Evolutionary conservation across 2,329 filamentous ascomycete species (phyloP), one percentile per base, ranked within the genome.

Genomic region (Fusarium robinianum): DNA sequence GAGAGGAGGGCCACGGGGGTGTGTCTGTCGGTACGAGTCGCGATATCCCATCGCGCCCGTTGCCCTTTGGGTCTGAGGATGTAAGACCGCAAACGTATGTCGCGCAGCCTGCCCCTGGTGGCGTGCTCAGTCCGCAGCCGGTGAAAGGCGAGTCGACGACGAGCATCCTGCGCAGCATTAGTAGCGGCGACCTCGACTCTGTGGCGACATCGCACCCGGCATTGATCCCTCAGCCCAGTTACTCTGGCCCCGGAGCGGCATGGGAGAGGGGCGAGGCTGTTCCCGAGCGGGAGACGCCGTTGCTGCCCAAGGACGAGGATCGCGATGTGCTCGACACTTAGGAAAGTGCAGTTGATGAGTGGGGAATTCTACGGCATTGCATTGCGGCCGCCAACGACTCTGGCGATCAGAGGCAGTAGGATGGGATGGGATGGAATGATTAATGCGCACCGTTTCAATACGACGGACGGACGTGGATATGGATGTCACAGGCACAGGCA

Each of bases 31-130:
- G 61, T 46, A 62, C 62, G 55, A 67, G 64, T 58, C 66, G 62
- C 51, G 66, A 75, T 39, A 73, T 81, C 25, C 77, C 79, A 30
- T 66, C 68, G 37, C 71, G 78, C 41, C 61, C 72, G 41, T 59
- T 80, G 25, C 78, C 78, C 18, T 79, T 74, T 60, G 77, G 79
- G 39, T 80, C 78, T 4, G 77, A 79, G 54, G 69, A 58, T 50
- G 36, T 49, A 37, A 61, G 41, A 40, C 57, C 58, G 38, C 57
- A 60, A 47, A 56, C 60, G 45, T 57, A 64, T 49, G 46, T 63
- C 49, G 47, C 53, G 33, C 61, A 62, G 46, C 52, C 59, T 31
- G 45, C 50, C 23, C 38, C 53, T 38, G 57, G n/a, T n/a, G n/a
- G 62, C 26, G 65, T 70, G 49, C 61, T 69, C 49, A 70, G 67